Evolutionary conservation across 2,329 filamentous ascomycete genomes (phyloP).

Genomic region (Paecilomyces fulvus): DNA sequence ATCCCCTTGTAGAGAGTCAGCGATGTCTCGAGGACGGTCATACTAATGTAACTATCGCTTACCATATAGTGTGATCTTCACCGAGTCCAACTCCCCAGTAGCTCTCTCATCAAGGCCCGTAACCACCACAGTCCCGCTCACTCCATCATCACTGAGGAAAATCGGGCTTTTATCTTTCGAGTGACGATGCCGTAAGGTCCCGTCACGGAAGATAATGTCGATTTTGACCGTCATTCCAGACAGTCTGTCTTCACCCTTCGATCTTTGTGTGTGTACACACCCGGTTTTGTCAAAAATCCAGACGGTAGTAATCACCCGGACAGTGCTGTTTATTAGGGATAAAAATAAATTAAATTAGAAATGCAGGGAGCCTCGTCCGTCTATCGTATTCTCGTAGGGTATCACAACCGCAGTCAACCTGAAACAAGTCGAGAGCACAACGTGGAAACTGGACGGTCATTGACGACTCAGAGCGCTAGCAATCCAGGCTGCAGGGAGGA

Average conservation of each 20-base stretch:
- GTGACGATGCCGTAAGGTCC: background rate
- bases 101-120: background rate
- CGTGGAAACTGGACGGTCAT: background rate
- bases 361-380: background rate
- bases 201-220: background rate
- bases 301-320: background rate
- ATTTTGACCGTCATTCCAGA: background rate
- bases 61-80: constrained; percentile 3
- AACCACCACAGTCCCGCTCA: constrained; percentile 1
- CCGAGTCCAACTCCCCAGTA: background rate
- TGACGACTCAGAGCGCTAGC: background rate
- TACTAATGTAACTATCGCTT: background rate
- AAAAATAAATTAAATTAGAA: background rate
- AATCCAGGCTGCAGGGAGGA: background rate
- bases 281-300: background rate
- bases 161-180: background rate
- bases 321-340: background rate
- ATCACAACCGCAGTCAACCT: background rate
- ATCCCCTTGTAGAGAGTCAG: background rate
- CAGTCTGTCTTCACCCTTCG: background rate
- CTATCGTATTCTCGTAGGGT: background rate
- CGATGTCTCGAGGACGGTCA: background rate
- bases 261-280: background rate
- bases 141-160: constrained; percentile 3
- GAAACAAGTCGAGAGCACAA: background rate